Percentiles rank a stretch among this genome's conserved stretches.
Conservation (phyloP, 345 rosid genomes). For the Gossypium bickii region DNA sequence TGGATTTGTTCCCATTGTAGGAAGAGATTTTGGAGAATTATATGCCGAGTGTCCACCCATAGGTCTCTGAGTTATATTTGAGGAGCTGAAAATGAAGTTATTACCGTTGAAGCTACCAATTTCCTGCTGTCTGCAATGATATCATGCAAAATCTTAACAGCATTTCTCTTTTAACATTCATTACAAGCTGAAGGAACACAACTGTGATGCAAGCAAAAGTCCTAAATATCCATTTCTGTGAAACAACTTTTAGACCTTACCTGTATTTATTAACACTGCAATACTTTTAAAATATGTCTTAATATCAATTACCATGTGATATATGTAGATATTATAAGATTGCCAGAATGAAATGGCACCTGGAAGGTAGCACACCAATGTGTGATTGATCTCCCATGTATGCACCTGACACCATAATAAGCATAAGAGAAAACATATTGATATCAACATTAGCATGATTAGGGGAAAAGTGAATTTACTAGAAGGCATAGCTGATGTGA, state of each 20-base stretch:
- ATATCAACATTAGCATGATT: neutral
- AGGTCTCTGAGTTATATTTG: constrained; percentile 26
- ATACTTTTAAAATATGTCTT: neutral
- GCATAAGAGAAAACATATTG: neutral
- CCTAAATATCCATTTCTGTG: neutral
- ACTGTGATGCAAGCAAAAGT: neutral
- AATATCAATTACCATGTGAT: neutral
- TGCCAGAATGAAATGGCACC: constrained; percentile 31
- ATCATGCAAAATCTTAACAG: neutral
- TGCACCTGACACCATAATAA: constrained; percentile 31
- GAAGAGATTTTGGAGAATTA: constrained; percentile 29
- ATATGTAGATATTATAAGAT: neutral
- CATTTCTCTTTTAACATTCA: neutral
- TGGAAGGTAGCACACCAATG: constrained; percentile 28
- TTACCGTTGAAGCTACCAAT: constrained; percentile 23
- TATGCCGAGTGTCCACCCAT: constrained; percentile 29
- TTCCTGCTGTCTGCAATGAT: constrained; percentile 37
- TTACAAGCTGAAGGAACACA: neutral
- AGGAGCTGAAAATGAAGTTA: constrained; percentile 19
- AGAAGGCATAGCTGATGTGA: constrained; percentile 26
- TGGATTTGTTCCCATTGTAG: constrained; percentile 50
- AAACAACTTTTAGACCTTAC: neutral
- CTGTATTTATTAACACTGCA: neutral
- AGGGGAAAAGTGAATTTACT: constrained; percentile 30
- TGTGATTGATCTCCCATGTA: constrained; percentile 41